Evolutionary conservation across 768 basidiomycete species (phyloP).

Genomic region (Crucibulum laeve): DNA sequence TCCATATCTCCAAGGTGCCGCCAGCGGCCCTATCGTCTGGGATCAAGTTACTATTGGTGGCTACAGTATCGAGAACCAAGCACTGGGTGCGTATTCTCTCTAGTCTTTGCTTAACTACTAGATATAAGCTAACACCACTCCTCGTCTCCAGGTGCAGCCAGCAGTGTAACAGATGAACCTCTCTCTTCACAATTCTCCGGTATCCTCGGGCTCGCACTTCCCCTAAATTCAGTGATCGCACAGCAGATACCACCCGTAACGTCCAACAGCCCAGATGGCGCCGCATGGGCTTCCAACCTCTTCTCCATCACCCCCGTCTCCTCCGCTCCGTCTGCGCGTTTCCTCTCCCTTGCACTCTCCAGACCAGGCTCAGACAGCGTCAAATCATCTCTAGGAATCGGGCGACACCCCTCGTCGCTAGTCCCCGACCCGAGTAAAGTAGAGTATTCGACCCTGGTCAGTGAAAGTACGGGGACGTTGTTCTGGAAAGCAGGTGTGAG

Average conservation of each 20-base stretch:
- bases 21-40: conserved; percentile 65
- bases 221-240: conserved; percentile 67
- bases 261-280: conserved; percentile 55
- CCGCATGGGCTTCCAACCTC: conserved; percentile 63
- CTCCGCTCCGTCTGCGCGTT: conserved; percentile 53
- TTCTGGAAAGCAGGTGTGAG: conserved; percentile 63
- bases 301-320: conserved; percentile 58
- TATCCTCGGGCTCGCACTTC: conserved; percentile 73
- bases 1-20: conserved; percentile 54
- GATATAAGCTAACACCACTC: not conserved
- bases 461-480: conserved; percentile 31
- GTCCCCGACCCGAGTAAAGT: conserved; percentile 50
- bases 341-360: conserved; percentile 62
- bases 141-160: conserved; percentile 48
- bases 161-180: conserved; percentile 49
- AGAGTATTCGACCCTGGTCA: conserved; percentile 42
- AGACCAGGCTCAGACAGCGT: conserved; percentile 59
- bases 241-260: conserved; percentile 40
- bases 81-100: conserved; percentile 48
- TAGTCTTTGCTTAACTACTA: not conserved
- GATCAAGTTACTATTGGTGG: conserved; percentile 60
- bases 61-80: conserved; percentile 62
- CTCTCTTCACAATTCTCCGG: conserved; percentile 57
- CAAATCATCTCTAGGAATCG: conserved; percentile 64
- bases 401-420: conserved; percentile 54